These are phyloP conservation scores for Lactarius sanguifluus DNA, from an alignment of 768 basidiomycete species.

Conservation along the genomic window DNA sequence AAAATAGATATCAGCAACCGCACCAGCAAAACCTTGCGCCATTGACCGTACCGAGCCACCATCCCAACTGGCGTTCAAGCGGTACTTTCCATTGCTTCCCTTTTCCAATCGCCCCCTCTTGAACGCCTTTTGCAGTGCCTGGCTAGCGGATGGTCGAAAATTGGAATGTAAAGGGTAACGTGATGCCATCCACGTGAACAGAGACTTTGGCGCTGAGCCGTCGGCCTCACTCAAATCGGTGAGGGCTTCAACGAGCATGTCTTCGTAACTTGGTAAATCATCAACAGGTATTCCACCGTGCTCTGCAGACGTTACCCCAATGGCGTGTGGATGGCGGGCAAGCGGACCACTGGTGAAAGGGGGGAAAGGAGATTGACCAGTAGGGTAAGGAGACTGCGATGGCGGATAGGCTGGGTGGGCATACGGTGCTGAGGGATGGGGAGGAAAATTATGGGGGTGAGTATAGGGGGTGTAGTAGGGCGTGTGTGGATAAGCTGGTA, in stretches of 20 bases:
- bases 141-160: constrained; percentile 86
- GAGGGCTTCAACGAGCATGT: constrained; percentile 86
- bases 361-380: constrained; percentile 30
- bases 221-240: constrained; percentile 65
- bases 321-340: constrained; percentile 20
- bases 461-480: constrained; percentile 61
- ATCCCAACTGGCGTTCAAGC: constrained; percentile 74
- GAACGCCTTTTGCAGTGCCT: constrained; percentile 84
- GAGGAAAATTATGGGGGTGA: constrained; percentile 37
- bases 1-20: constrained; percentile 10
- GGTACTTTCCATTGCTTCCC: constrained; percentile 67
- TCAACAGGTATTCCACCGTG: constrained; percentile 35
- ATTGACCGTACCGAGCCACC: constrained; percentile 68
- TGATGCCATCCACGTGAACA: constrained; percentile 82
- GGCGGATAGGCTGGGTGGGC: constrained; percentile 40
- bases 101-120: constrained; percentile 82
- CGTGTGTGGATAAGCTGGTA: constrained; percentile 58
- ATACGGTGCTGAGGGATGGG: constrained; percentile 36
- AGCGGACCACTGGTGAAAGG: constrained; percentile 30
- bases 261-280: constrained; percentile 86
- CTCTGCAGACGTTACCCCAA: constrained; percentile 32
- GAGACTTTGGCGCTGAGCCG: constrained; percentile 77
- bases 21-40: no score
- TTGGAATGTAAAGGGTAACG: constrained; percentile 85
- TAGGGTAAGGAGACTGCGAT: constrained; percentile 34